Percentiles rank a stretch among this genome's conserved stretches.
Evolutionary conservation across 306 rosid genomes (phyloP).

Genomic region (Trifolium repens): DNA sequence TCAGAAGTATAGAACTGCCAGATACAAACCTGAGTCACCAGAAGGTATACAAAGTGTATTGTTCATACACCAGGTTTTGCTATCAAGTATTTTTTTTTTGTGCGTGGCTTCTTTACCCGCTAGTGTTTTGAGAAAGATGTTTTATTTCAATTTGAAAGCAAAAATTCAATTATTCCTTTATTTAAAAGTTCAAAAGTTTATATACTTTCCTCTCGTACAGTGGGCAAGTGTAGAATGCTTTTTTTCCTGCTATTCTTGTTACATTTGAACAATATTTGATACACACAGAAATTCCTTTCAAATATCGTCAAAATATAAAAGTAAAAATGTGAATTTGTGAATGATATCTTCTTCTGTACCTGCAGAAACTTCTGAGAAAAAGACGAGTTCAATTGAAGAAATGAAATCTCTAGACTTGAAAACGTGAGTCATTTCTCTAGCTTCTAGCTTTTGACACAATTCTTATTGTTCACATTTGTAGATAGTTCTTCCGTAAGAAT

Average conservation of each 20-base stretch:
- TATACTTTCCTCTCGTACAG: too few relatives aligned
- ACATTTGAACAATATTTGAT: slow-evolving; percentile 25
- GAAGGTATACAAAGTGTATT: slow-evolving; percentile 66
- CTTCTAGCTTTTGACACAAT: slow-evolving; percentile 15
- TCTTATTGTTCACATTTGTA: slow-evolving; percentile 4
- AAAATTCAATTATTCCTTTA: too few relatives aligned
- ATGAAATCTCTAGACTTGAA: slow-evolving; percentile 71
- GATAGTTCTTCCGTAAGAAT: slow-evolving; percentile 15
- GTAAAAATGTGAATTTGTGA: slow-evolving; percentile 40
- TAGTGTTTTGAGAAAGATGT: neutral
- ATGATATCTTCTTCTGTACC: slow-evolving; percentile 38
- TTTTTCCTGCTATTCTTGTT: neutral
- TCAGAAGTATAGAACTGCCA: slow-evolving; percentile 97
- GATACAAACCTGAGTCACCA: slow-evolving; percentile 84
- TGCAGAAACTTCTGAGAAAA: slow-evolving; percentile 70
- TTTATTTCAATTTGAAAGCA: neutral
- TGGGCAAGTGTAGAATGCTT: neutral
- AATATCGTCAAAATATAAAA: slow-evolving; percentile 26
- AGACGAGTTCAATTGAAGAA: slow-evolving; percentile 56
- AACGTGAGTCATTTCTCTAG: slow-evolving; percentile 56
- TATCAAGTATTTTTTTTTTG: neutral
- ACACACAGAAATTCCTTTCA: neutral
- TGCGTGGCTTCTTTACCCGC: neutral
- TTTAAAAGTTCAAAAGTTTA: too few relatives aligned
- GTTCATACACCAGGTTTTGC: slow-evolving; percentile 31